Base-by-base conservation (phyloP, 2,329 filamentous ascomycete genomes). In the Sarocladium brachiariae region DNA sequence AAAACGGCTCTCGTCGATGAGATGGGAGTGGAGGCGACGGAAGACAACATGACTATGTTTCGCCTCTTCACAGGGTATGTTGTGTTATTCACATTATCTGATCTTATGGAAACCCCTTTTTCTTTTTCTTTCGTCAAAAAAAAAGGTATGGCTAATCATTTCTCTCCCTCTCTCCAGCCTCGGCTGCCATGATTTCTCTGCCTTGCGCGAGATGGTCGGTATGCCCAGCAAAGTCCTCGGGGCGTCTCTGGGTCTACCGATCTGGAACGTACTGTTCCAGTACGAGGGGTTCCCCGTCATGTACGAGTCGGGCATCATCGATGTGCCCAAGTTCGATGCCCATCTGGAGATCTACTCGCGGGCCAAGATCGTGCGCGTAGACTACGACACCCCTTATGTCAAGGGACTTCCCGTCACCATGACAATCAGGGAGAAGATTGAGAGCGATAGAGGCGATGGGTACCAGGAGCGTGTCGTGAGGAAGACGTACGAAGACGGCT, bases 381-480 rank as follows among this genome's bases (percentile, higher is more conserved):
- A 74, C 30, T 81, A 77, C 55, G 77, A 84, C 51, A 76, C 77
- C 0, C 80, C 80, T 0, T 81, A 75, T 51, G 67, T 81, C 16
- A 79, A 78, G 55, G 77, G 72, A 0, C 61, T 80, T 2, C 73
- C 75, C 0, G 73, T 78, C 21, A 73, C 66, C 6, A 70, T 81
- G 50, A 63, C 61, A 0, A 63, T 80, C 8, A 58, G 68, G 5
- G 76, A 81, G 37, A 64, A 65, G 14, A 47, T 53, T 3, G 16
- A 16, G 6, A 41, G 38, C 19, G 8, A 6, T 16, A 41, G 16
- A 16, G 24, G 38, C 8, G 38, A 41, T 9, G 69, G 63, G 0
- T 73, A 63, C 38, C 63, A 67, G 48, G 71, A 72, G 55, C 60
- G 63, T 1, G 61, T 52, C 1, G 59, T 77, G 3, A 58, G 70